Evolutionary conservation across 371 early-diverging fungal species (phyloP), one percentile per base, ranked within the genome.

Genomic region (Mortierella sp.): DNA sequence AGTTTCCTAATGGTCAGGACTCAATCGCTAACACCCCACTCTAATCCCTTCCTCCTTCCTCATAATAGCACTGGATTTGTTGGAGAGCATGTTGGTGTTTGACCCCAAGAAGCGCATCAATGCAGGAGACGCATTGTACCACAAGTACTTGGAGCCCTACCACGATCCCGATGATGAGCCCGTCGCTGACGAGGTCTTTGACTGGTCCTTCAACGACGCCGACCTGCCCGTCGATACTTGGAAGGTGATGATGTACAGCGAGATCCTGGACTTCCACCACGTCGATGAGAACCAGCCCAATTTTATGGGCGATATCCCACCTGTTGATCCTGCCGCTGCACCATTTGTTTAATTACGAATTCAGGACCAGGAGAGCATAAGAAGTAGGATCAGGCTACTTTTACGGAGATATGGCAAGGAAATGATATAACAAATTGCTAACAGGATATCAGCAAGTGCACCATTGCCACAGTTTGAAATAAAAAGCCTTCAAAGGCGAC

Each of bases 81-180:
- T 99, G 14, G 95, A 96, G 82, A 95, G 93, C 79, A 95, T 99
- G 92, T 90, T 99, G 24, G 93, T 94, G 16, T 98, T 98, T 88
- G 97, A 98, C 89, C 99, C 99, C 72, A 92, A 93, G 67, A 93
- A 94, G 75, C 94, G 99, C 75, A 96, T 98, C 67, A 96, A 93
- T 54, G 98, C 97, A 16, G 95, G 93, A 57, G 93, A 97, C 77
- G 97, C 98, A 19, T 88, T 99, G 40, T 90, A 91, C 11, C 97
- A 97, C 86, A 93, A 88, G 72, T 93, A 94, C 81, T 93, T 99
- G 71, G 96, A 95, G 79, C 95, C 96, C 31, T 98, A 98, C 88
- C 98, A 98, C 88, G 99, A 98, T 81, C 94, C 93, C 40, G 91
- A 94, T n/a, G 98, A 98, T 84, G 99, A 98, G 83, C 96, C 96